These are phyloP conservation scores for Periglandula ipomoeae DNA, from an alignment of 2,329 filamentous ascomycete species.

Conservation along the genomic window DNA sequence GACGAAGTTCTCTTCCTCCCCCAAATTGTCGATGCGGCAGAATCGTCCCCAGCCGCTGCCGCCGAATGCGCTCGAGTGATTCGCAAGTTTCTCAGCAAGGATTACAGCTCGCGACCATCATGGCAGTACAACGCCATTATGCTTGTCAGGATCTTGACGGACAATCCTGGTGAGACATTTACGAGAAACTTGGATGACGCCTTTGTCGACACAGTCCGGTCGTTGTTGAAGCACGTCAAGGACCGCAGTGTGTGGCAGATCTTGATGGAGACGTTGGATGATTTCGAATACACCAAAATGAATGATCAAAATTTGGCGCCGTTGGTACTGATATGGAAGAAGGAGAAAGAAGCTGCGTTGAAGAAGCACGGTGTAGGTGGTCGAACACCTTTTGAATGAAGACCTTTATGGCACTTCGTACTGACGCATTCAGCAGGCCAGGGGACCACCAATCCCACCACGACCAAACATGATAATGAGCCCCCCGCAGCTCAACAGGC, in stretches of 20 bases:
- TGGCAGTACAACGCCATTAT: slow-evolving; percentile 95
- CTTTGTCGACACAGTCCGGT: slow-evolving; percentile 68
- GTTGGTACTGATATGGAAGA: slow-evolving; percentile 81
- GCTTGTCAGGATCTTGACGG: slow-evolving; percentile 82
- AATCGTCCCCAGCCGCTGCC: slow-evolving; percentile 81
- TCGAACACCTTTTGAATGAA: no score
- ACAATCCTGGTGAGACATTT: slow-evolving; percentile 86
- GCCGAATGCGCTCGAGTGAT: slow-evolving; percentile 72
- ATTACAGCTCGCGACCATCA: slow-evolving; percentile 55
- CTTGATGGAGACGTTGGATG: slow-evolving; percentile 75
- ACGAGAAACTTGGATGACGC: slow-evolving; percentile 84
- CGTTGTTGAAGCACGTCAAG: slow-evolving; percentile 59
- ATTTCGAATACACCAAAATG: slow-evolving; percentile 61
- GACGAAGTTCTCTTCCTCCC: slow-evolving; percentile 91
- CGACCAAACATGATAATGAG: slow-evolving; percentile 9
- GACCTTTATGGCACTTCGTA: not conserved
- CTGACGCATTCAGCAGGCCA: slow-evolving; percentile 11
- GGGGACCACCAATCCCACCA: slow-evolving; percentile 11
- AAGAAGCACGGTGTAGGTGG: slow-evolving; percentile 43
- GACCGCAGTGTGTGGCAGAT: slow-evolving; percentile 78
- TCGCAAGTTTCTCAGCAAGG: slow-evolving; percentile 70
- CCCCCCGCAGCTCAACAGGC: slow-evolving; percentile 19
- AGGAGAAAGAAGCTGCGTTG: slow-evolving; percentile 63
- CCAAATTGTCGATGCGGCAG: slow-evolving; percentile 86
- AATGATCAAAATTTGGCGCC: slow-evolving; percentile 63